Conservation (phyloP, 208 protist species). For the Zelonia costaricensis region DNA sequence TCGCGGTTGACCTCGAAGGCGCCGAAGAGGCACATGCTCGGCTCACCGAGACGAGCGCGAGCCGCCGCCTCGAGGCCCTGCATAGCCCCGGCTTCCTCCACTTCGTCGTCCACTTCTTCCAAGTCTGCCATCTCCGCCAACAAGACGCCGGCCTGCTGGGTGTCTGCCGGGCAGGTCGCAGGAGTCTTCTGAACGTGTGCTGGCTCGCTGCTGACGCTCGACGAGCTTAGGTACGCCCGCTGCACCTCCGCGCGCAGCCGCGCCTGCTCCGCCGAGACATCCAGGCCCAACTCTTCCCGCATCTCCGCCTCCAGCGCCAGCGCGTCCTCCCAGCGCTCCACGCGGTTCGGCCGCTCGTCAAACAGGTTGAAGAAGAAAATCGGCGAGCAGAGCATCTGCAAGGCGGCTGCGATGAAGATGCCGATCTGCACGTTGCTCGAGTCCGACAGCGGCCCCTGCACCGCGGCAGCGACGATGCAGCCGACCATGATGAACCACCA, state of each 20-base stretch:
- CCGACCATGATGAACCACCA: conserved; percentile 68
- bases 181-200: no score
- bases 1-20: conserved; percentile 56
- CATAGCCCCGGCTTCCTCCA: not conserved
- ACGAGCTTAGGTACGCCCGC: no score
- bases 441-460: conserved; percentile 65
- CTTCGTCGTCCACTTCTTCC: not conserved
- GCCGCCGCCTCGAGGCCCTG: conserved; percentile 7
- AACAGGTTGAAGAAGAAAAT: conserved; percentile 71
- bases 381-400: conserved; percentile 44
- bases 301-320: conserved; percentile 27
- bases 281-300: conserved; percentile 25
- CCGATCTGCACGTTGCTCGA: conserved; percentile 29
- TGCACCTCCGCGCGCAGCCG: conserved; percentile 7
- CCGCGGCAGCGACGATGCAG: conserved; percentile 33
- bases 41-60: conserved; percentile 10
- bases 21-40: conserved; percentile 32
- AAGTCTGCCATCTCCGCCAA: conserved; percentile 4
- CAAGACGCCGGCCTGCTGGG: no score
- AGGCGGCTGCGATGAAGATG: conserved; percentile 44
- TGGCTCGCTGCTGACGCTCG: no score
- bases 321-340: conserved; percentile 48
- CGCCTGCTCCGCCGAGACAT: conserved; percentile 5
- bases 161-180: no score
- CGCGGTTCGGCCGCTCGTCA: conserved; percentile 55